Percentiles rank a stretch among this genome's conserved stretches.
These are phyloP conservation scores for Arthroderma sp. DNA, from an alignment of 2,329 filamentous ascomycete genomes.

Conservation along the genomic window DNA sequence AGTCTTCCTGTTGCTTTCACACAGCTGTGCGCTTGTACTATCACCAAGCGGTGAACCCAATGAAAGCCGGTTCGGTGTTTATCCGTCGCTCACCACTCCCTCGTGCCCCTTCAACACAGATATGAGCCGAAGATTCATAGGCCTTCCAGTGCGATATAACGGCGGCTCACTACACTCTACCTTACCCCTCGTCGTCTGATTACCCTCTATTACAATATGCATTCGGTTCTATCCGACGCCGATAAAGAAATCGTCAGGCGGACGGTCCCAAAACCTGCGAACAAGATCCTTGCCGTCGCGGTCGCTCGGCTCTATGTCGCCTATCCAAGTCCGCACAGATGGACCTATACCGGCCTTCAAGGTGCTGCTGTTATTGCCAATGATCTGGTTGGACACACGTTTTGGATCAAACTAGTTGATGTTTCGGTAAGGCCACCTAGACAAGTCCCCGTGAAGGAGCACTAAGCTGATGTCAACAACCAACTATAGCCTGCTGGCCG, in stretches of 20 bases:
- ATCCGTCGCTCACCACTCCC: no score
- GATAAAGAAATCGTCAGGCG: constrained; percentile 96
- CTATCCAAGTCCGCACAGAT: constrained; percentile 71
- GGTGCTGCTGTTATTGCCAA: constrained; percentile 85
- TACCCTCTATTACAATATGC: constrained; percentile 22
- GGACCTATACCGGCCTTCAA: constrained; percentile 88
- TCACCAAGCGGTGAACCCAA: no score
- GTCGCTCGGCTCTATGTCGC: constrained; percentile 89
- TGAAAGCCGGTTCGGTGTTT: no score
- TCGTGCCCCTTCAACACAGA: no score
- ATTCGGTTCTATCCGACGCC: constrained; percentile 67
- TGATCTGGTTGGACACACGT: constrained; percentile 87
- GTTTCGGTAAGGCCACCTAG: constrained; percentile 55
- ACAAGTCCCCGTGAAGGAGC: no score
- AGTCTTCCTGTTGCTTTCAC: no score
- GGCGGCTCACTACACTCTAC: no score
- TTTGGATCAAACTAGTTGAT: constrained; percentile 96
- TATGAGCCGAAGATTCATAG: no score
- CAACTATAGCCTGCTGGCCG: constrained; percentile 51
- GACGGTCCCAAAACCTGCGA: constrained; percentile 79
- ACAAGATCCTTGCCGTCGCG: constrained; percentile 94
- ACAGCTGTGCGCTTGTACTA: no score
- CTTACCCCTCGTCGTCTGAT: no score
- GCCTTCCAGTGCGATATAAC: no score
- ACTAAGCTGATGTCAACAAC: background rate